These are phyloP conservation scores for Blastocystis sp. DNA, from an alignment of 352 stramenopile species.

Conservation along the genomic window DNA sequence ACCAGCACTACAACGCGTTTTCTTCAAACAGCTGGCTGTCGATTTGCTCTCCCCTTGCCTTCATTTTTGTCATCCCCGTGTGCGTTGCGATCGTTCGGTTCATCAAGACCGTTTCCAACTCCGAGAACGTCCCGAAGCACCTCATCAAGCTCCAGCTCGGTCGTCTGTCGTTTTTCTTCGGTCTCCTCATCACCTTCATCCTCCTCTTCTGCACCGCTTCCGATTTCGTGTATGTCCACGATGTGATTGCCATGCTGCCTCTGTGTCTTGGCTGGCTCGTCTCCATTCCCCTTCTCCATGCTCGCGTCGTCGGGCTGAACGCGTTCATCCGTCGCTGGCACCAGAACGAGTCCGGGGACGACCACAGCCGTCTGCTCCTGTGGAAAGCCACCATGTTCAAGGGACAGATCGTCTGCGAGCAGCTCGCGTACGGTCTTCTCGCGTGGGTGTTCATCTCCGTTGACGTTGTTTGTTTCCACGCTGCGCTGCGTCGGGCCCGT, in stretches of 20 bases:
- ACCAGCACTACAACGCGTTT: constrained; percentile 12
- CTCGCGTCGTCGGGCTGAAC: constrained; percentile 1
- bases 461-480: constrained; percentile 9
- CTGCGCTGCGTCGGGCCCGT: not conserved
- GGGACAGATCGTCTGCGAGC: constrained; percentile 31
- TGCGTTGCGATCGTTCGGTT: not conserved
- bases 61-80: constrained; percentile 21
- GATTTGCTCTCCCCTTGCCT: not conserved
- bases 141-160: constrained; percentile 41
- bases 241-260: not conserved
- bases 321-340: constrained; percentile 43
- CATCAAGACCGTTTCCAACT: not conserved
- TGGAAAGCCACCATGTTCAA: constrained; percentile 69
- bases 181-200: constrained; percentile 6
- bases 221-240: not conserved
- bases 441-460: constrained; percentile 15
- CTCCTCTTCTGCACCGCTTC: not conserved
- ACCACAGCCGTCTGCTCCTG: constrained; percentile 29
- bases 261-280: not conserved
- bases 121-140: constrained; percentile 19
- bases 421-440: not conserved
- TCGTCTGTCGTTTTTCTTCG: constrained; percentile 26
- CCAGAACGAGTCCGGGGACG: not conserved
- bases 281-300: constrained; percentile 21
- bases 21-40: not conserved